phyloP scores from a whole-genome alignment of 148 eudicot species.

The Amaranthus palmeri region DNA sequence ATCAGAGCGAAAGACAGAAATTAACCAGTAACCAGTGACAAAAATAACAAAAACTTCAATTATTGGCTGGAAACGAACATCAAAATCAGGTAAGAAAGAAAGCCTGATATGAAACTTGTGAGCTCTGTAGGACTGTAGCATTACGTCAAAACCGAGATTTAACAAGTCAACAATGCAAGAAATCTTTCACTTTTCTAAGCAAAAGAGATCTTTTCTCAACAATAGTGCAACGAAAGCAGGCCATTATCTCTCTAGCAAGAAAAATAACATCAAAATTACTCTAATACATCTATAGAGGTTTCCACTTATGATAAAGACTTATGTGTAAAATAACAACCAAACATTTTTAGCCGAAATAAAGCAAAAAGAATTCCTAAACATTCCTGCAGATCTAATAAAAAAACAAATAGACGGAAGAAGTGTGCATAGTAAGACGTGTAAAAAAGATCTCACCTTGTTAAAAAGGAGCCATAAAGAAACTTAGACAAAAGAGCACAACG shows the following conservation, averaged over 20 bases:
- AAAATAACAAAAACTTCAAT: not conserved
- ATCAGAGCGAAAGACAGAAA: not conserved
- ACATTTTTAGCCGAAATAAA: not conserved
- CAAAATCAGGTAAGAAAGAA: not conserved
- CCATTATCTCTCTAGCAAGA: too few species aligned
- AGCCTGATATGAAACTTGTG: not conserved
- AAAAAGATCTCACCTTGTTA: constrained; percentile 48
- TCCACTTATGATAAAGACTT: not conserved
- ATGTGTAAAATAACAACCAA: not conserved
- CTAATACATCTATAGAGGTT: not conserved
- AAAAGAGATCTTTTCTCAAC: too few species aligned
- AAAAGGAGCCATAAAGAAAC: constrained; percentile 55
- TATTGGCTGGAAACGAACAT: not conserved
- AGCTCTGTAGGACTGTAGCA: not conserved
- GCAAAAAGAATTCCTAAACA: too few species aligned
- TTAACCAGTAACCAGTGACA: not conserved
- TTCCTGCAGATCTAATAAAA: not conserved
- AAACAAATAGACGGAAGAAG: not conserved
- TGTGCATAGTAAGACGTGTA: not conserved
- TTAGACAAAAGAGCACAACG: constrained; percentile 60
- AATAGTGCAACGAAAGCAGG: too few species aligned
- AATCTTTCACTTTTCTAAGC: too few species aligned
- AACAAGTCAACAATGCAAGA: too few species aligned
- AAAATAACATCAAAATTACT: too few species aligned
- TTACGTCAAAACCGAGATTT: not conserved